Base-by-base conservation (phyloP, 495 filamentous ascomycete species). In the Penicillium turbatum region DNA sequence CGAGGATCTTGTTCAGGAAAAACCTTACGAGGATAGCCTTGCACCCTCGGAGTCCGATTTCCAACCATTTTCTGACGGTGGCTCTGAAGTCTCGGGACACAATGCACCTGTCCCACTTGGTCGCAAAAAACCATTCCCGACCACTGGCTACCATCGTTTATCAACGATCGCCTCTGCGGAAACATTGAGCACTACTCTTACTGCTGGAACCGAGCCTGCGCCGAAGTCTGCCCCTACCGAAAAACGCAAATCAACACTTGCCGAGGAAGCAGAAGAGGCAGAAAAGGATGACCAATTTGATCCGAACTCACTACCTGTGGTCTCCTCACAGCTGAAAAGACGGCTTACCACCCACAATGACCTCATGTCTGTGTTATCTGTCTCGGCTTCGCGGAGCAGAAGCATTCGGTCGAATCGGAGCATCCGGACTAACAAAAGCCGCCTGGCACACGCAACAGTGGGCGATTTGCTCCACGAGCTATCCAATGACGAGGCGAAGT, bases 271-370 rank as follows among this genome's bases (percentile, higher is more conserved):
- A 17, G 51, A 62, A 27, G 48, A 56, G 17, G 65, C 49, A n/a
- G 76, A 78, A 45, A 66, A 73, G 47, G 55, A 66, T 26, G 75
- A 78, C 35, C 61, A 72, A 1, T 74, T 79, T 21, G 75, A 79
- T 51, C 68, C 69, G 0, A 59, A 78, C 43, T 70, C 72, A 0
- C 61, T 74, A 26, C 66, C 69, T 6, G 56, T 59, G 5, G 64
- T 73, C n/a, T 79, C 54, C 61, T 88, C 69, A 3, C 70, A 72
- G 21, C 57, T 78, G 21, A 90, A 88, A 61, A 82, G 89, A 59
- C 80, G 87, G 52, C 80, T 93, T 13, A 93, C 95, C 2, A 96
- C 89, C 37, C 90, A 97, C 70, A 89, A 89, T 11, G 95, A 97
- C 68, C 76, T 97, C 13, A 88, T 97, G 35, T 97, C 93, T 7